Percentiles rank a stretch among this genome's conserved stretches.
Conservation (phyloP, 805 yeast species). For the Tetrapisispora namnaoensis region DNA sequence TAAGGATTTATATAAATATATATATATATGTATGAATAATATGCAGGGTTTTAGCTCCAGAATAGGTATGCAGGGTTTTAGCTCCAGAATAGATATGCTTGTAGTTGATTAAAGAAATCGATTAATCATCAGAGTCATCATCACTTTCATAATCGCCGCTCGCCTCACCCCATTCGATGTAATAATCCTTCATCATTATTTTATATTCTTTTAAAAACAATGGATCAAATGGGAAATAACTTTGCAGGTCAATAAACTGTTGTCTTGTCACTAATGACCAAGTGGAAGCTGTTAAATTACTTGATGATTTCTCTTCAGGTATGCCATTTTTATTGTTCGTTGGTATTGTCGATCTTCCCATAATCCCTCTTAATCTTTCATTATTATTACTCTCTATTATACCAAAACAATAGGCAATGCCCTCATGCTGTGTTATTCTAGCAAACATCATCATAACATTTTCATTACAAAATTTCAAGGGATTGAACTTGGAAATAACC, state of each 20-base stretch:
- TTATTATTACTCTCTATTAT: slow-evolving; percentile 81
- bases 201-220: slow-evolving; percentile 58
- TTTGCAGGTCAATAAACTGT: slow-evolving; percentile 81
- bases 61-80: background rate
- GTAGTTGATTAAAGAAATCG: background rate
- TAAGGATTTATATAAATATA: too few relatives aligned
- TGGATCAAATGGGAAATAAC: slow-evolving; percentile 97
- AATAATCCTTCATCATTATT: slow-evolving; percentile 42
- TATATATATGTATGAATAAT: background rate
- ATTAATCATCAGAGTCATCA: slow-evolving; percentile 36
- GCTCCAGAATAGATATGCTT: background rate
- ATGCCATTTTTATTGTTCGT: background rate
- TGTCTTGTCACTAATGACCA: slow-evolving; percentile 51
- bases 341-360: slow-evolving; percentile 23
- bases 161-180: slow-evolving; percentile 78
- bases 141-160: slow-evolving; percentile 48
- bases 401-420: slow-evolving; percentile 86
- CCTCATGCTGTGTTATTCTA: slow-evolving; percentile 78
- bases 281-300: slow-evolving; percentile 18
- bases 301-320: slow-evolving; percentile 9
- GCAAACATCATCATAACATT: slow-evolving; percentile 92
- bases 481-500: slow-evolving; percentile 82
- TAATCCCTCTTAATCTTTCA: slow-evolving; percentile 35
- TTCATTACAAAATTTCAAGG: slow-evolving; percentile 85
- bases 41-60: background rate